Evolutionary conservation across 768 basidiomycete species (phyloP).

Genomic region (Amanita brunnescens): DNA sequence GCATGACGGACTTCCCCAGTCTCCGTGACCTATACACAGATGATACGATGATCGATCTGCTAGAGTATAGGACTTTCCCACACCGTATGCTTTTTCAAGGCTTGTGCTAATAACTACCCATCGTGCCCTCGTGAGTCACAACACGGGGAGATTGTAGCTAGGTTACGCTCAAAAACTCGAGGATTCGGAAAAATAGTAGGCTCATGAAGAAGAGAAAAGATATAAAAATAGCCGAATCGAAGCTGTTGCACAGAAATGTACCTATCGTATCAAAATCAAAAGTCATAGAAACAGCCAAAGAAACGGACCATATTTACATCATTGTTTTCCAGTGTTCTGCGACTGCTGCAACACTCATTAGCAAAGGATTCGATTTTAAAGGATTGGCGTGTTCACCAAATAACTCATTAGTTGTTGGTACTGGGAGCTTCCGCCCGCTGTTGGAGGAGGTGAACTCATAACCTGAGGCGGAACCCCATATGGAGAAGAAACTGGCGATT

Average conservation of each 20-base stretch:
- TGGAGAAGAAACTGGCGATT: slow-evolving; percentile 27
- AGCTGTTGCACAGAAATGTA: not conserved
- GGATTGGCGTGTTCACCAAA: slow-evolving; percentile 34
- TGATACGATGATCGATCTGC: no score
- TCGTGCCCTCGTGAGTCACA: not conserved
- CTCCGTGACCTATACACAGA: no score
- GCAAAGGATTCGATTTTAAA: not conserved
- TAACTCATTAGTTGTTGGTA: slow-evolving; percentile 68
- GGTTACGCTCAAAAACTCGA: slow-evolving; percentile 1
- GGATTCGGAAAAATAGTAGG: not conserved
- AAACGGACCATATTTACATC: not conserved
- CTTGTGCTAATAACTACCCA: not conserved
- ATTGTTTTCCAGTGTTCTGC: slow-evolving; percentile 19
- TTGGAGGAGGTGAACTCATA: slow-evolving; percentile 36
- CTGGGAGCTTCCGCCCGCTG: slow-evolving; percentile 33
- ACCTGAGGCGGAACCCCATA: slow-evolving; percentile 33
- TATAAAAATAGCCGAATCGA: slow-evolving; percentile 3
- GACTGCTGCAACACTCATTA: slow-evolving; percentile 21
- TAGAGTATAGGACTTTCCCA: no score
- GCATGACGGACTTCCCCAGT: slow-evolving; percentile 36
- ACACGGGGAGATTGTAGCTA: not conserved
- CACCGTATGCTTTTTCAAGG: no score
- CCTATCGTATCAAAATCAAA: not conserved
- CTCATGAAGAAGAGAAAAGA: not conserved
- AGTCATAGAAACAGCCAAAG: not conserved